A percentile compares a stretch with the other conserved stretches of the same genome.
These are phyloP conservation scores for Trematosphaeria pertusa DNA, from an alignment of 2,329 filamentous ascomycete genomes.

Conservation along the genomic window DNA sequence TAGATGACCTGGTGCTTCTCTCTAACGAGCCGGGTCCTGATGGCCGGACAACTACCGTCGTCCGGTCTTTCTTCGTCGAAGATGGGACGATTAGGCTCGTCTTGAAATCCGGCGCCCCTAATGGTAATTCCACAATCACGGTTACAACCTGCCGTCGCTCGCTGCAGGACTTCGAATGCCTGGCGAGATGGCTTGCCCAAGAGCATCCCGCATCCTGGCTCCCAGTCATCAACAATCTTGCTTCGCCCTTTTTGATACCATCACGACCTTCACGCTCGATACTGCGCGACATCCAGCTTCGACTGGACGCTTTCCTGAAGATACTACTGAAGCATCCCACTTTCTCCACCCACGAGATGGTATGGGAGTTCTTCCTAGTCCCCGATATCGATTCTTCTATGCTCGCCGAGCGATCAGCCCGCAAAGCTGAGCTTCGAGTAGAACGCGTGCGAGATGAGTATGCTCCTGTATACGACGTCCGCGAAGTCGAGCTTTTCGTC, in stretches of 20 bases:
- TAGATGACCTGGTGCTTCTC: conserved; percentile 90
- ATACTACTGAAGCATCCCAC: conserved; percentile 88
- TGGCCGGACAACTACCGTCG: conserved; percentile 87
- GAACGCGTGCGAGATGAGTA: conserved; percentile 92
- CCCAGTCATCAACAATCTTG: conserved; percentile 76
- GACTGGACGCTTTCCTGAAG: conserved; percentile 86
- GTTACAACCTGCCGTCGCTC: conserved; percentile 94
- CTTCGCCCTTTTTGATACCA: conserved; percentile 91
- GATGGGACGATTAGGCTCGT: conserved; percentile 93
- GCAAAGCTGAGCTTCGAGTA: conserved; percentile 81
- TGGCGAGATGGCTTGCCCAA: conserved; percentile 80
- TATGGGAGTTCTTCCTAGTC: conserved; percentile 99
- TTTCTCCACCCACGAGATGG: conserved; percentile 93
- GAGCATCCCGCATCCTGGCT: conserved; percentile 98
- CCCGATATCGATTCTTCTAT: conserved; percentile 89
- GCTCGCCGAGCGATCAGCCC: conserved; percentile 85
- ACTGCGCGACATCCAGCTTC: conserved; percentile 84
- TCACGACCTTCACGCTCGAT: conserved; percentile 89
- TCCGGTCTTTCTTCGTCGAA: conserved; percentile 95
- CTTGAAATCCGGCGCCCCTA: conserved; percentile 89
- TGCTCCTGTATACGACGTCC: conserved; percentile 77
- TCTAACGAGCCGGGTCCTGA: conserved; percentile 70
- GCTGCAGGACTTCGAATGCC: conserved; percentile 86
- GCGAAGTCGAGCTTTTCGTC: conserved; percentile 92
- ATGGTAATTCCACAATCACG: conserved; percentile 81